Conservation (phyloP, 2,329 filamentous ascomycete genomes). For the Ascochyta rabiei region DNA sequence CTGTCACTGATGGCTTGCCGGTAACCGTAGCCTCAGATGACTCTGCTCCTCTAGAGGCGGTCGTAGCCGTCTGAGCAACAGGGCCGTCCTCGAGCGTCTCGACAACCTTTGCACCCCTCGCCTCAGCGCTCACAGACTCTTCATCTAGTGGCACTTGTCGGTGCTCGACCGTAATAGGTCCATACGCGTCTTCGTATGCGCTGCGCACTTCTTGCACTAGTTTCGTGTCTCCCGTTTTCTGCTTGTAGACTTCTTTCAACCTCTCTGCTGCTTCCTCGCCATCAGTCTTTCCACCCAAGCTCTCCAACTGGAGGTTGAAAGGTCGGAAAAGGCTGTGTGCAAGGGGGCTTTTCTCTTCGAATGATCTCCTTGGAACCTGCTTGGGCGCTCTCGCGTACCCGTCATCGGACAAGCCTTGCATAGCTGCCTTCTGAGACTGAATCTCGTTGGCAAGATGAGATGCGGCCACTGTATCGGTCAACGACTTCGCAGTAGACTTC, state of each 20-base stretch:
- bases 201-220: constrained; percentile 34
- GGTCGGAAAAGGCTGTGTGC: constrained; percentile 41
- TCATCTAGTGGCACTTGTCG: constrained; percentile 15
- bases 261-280: constrained; percentile 7
- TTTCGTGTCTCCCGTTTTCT: constrained; percentile 23
- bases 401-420: constrained; percentile 40
- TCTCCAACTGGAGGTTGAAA: constrained; percentile 35
- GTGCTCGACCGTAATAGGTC: constrained; percentile 31
- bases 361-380: constrained; percentile 10
- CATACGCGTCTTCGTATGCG: constrained; percentile 38
- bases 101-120: constrained; percentile 5
- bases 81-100: constrained; percentile 26
- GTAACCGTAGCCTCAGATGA: not conserved
- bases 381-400: constrained; percentile 29
- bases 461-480: constrained; percentile 20
- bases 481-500: not conserved
- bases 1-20: not conserved
- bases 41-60: not conserved
- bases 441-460: constrained; percentile 36
- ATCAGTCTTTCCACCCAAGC: constrained; percentile 23
- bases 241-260: constrained; percentile 15
- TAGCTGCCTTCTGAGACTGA: constrained; percentile 33
- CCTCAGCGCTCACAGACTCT: not conserved
- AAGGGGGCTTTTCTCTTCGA: constrained; percentile 33
- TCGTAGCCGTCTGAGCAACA: not conserved